Percentiles rank a stretch among this genome's conserved stretches.
phyloP scores from a whole-genome alignment of 192 early-diverging fungal species.

The Coemansia reversa region DNA sequence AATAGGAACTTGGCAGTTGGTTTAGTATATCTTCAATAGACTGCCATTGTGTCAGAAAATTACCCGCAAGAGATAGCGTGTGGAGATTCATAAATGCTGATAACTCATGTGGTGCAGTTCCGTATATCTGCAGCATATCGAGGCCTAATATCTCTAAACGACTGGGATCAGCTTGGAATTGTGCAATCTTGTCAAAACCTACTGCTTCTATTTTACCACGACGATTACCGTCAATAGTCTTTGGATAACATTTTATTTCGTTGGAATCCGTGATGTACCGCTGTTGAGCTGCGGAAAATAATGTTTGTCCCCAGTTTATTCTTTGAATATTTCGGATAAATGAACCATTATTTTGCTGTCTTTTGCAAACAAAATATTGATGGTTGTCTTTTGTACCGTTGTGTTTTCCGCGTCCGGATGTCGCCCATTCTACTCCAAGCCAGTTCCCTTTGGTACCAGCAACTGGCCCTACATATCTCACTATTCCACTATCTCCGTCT shows the following conservation, averaged over 20 bases:
- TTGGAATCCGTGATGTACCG: slow-evolving; percentile 22
- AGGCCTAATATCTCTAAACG: slow-evolving; percentile 14
- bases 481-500: slow-evolving; percentile 36
- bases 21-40: slow-evolving; percentile 12
- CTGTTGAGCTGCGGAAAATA: slow-evolving; percentile 16
- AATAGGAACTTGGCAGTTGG: background rate
- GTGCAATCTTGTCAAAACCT: slow-evolving; percentile 27
- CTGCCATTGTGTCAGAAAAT: slow-evolving; percentile 29
- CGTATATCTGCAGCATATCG: slow-evolving; percentile 14
- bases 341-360: slow-evolving; percentile 11
- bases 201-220: slow-evolving; percentile 37
- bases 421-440: slow-evolving; percentile 55
- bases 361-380: slow-evolving; percentile 28
- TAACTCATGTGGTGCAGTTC: background rate
- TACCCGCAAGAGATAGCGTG: slow-evolving; percentile 26
- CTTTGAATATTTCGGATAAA: slow-evolving; percentile 35
- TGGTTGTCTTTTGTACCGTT: slow-evolving; percentile 25
- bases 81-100: slow-evolving; percentile 4
- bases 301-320: slow-evolving; percentile 34
- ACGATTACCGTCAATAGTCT: slow-evolving; percentile 22
- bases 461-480: slow-evolving; percentile 50
- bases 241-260: background rate
- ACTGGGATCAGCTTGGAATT: slow-evolving; percentile 15
- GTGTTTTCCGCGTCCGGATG: slow-evolving; percentile 46
- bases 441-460: slow-evolving; percentile 28